Evolutionary conservation across 169 alveolate species (phyloP), one percentile per base, ranked within the genome.

Genomic region (Toxoplasma gondii): DNA sequence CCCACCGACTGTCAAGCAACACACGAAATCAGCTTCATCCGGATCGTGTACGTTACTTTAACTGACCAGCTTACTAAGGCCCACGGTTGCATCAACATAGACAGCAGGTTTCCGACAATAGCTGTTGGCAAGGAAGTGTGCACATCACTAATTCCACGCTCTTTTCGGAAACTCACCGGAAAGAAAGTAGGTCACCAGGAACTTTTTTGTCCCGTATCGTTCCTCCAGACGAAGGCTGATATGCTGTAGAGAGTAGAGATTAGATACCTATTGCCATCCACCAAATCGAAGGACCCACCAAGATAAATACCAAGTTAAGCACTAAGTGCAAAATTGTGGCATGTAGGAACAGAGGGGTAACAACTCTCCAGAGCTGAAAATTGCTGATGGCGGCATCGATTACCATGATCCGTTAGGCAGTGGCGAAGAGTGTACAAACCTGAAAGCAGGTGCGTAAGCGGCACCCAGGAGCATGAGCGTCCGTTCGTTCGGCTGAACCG

Each of bases 291-390:
- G 27, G 67, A 58, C 94, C 16, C 38, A 91, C 94, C 94, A 91
- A 53, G 38, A 91, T 91, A 49, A 97, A 97, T 70, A 97, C 94
- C 87, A 96, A 88, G 93, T 97, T 97, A 88, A 97, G 96, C 74
- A 97, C 93, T 39, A 96, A 54, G 81, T 97, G 98, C 95, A 96
- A 95, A 67, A 96, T 93, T 58, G 96, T 95, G 80, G 97, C 98
- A 87, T 97, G 98, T 24, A 97, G 96, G 90, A 97, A 97, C 84
- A 97, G 94, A 31, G 97, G 97, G 88, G 95, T 94, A 38, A 97
- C 88, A 24, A 96, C 94, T 92, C 98, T 93, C 96, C 97, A 97
- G 38, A 96, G 96, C 94, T 97, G 97, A 70, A 80, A 54, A 83
- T 91, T 88, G 38, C 94, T 91, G 94, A 45, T 36, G 4, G 19